phyloP scores from a whole-genome alignment of 352 stramenopile genomes.

The Globisporangium alternatum region DNA sequence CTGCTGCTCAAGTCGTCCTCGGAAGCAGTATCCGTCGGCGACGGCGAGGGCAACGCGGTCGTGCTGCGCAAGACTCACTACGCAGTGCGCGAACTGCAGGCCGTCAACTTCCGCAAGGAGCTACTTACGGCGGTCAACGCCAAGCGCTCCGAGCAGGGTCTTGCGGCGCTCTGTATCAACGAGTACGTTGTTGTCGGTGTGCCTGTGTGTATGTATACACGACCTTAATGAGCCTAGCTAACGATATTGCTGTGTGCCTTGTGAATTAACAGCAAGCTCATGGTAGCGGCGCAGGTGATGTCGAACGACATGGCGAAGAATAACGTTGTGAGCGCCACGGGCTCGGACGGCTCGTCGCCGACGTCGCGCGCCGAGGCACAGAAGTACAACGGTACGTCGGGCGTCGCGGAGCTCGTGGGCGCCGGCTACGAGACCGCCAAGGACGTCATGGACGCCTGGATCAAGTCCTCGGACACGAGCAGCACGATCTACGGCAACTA shows the following conservation, averaged over 20 bases:
- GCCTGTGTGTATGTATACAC: neutral
- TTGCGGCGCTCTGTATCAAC: slow-evolving; percentile 43
- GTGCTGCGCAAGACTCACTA: slow-evolving; percentile 10
- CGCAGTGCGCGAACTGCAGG: slow-evolving; percentile 23
- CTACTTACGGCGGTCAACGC: slow-evolving; percentile 35
- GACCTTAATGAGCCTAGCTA: neutral
- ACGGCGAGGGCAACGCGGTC: slow-evolving; percentile 7
- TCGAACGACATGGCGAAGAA: slow-evolving; percentile 31
- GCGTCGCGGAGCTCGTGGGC: slow-evolving; percentile 29
- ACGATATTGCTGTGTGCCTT: neutral
- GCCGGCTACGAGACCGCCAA: slow-evolving; percentile 25
- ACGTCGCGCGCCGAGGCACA: slow-evolving; percentile 24
- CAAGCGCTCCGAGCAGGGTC: slow-evolving; percentile 28
- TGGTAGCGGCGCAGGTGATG: slow-evolving; percentile 27
- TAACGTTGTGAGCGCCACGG: slow-evolving; percentile 23
- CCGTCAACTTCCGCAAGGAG: slow-evolving; percentile 43
- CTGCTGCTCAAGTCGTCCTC: neutral
- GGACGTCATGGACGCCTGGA: slow-evolving; percentile 26
- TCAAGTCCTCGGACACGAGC: slow-evolving; percentile 22
- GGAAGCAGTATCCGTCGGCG: neutral
- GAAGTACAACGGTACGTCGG: slow-evolving; percentile 28
- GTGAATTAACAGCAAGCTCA: slow-evolving; percentile 22
- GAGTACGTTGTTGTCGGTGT: slow-evolving; percentile 11
- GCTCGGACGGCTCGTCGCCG: slow-evolving; percentile 24
- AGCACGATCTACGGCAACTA: slow-evolving; percentile 25